Conservation (phyloP, 2,329 filamentous ascomycete genomes). For the Lomentospora prolificans region DNA sequence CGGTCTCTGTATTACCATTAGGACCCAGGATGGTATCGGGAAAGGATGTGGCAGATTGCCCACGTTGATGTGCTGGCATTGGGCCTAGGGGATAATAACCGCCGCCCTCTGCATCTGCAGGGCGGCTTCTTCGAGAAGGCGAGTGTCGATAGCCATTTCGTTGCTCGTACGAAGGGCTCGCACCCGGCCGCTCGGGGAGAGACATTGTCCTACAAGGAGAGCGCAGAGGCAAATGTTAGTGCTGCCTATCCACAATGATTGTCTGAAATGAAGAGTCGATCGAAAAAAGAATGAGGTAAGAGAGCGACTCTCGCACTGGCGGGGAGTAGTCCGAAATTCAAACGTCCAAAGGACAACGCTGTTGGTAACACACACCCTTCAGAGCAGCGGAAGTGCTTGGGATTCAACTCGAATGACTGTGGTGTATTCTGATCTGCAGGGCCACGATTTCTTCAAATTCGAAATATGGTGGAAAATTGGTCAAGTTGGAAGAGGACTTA, state of each 20-base stretch:
- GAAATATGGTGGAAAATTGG: neutral
- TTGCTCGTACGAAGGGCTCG: slow-evolving; percentile 50
- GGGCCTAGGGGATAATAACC: slow-evolving; percentile 34
- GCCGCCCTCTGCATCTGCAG: slow-evolving; percentile 62
- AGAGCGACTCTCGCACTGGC: too few species aligned
- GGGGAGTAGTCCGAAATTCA: neutral
- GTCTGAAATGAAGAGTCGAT: neutral
- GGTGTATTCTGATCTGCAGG: neutral
- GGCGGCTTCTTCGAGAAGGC: slow-evolving; percentile 53
- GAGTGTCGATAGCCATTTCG: slow-evolving; percentile 58
- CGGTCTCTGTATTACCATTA: slow-evolving; percentile 45
- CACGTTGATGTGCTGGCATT: slow-evolving; percentile 40
- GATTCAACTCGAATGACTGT: neutral
- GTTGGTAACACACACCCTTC: neutral
- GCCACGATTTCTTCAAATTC: neutral
- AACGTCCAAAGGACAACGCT: neutral
- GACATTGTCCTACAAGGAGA: slow-evolving; percentile 41
- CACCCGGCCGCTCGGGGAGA: slow-evolving; percentile 55
- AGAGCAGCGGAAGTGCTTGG: neutral
- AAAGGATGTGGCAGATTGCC: slow-evolving; percentile 47
- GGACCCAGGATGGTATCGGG: slow-evolving; percentile 46
- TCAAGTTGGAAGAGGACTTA: neutral
- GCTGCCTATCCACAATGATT: neutral
- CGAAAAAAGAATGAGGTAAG: neutral
- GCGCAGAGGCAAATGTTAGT: neutral